Percentiles rank a stretch among this genome's conserved stretches.
Evolutionary conservation across 441 rosid species (phyloP).

Genomic region (Bocquillonia castaneifolia): DNA sequence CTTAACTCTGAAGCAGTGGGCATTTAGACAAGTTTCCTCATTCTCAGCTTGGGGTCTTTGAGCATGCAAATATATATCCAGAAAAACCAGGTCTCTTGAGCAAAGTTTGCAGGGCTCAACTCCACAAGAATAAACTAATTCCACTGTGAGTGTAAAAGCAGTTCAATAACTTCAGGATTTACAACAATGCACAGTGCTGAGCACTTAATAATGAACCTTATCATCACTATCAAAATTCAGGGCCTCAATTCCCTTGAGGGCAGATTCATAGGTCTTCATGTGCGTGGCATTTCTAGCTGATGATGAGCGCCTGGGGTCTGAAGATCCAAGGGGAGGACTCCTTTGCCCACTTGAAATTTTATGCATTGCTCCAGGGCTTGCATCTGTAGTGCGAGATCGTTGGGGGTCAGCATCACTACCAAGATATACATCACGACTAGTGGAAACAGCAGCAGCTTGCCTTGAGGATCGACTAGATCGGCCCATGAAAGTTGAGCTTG

Average conservation of each 20-base stretch:
- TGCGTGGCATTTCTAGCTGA: slow-evolving; percentile 46
- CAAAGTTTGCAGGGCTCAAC: slow-evolving; percentile 20
- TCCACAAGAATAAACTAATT: slow-evolving; percentile 19
- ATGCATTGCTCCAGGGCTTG: slow-evolving; percentile 41
- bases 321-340: slow-evolving; percentile 40
- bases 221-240: slow-evolving; percentile 59
- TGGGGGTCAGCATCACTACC: slow-evolving; percentile 46
- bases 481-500: slow-evolving; percentile 37
- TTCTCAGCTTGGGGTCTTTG: not conserved
- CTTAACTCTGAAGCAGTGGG: slow-evolving; percentile 9
- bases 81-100: slow-evolving; percentile 7
- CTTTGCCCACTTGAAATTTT: slow-evolving; percentile 43
- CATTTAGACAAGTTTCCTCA: not conserved
- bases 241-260: slow-evolving; percentile 69
- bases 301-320: slow-evolving; percentile 49
- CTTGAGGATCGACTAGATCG: slow-evolving; percentile 52
- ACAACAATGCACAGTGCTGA: slow-evolving; percentile 25
- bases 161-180: slow-evolving; percentile 30
- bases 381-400: slow-evolving; percentile 38
- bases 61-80: slow-evolving; percentile 11
- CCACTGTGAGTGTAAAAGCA: slow-evolving; percentile 18
- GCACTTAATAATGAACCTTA: slow-evolving; percentile 50
- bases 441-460: slow-evolving; percentile 43
- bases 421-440: slow-evolving; percentile 39
- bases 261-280: slow-evolving; percentile 50